Evolutionary conservation across 2,329 filamentous ascomycete species (phyloP), one percentile per base, ranked within the genome.

Genomic region (Pseudophaeomoniella oleicola): DNA sequence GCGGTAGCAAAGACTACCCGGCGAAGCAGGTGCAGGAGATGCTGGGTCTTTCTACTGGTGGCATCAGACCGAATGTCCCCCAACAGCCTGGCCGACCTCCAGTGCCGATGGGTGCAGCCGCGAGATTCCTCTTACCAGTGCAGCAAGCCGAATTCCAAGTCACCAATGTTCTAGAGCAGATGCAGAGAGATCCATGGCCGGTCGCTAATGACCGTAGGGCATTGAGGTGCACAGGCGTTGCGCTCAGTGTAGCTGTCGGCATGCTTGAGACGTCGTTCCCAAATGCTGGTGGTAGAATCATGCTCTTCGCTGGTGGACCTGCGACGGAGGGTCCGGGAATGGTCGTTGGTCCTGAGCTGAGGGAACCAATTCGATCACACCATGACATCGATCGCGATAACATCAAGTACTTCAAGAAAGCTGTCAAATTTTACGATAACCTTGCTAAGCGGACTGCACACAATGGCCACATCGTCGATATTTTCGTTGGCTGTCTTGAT

Each of bases 371-470:
- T 46, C 81, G 90, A 53, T 96, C 88, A 30, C 90, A 98, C 62
- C 90, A 98, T 60, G 90, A 98, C 52, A 98, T 98, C 58, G 90
- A 98, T 56, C 78, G 87, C 39, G 90, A 98, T 60, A 94, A 94
- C 57, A 93, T 94, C 64, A 98, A 98, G 61, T 94, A 96, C 63
- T 96, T 93, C 66, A 98, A 98, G 71, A 98, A 98, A 64, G 90
- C 90, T 15, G 63, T 94, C 35, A 98, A 96, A 78, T 96, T 94
- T 59, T 98, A 96, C 57, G 90, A 98, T 44, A 81, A 75, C 44
- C 72, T 98, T 31, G 87, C 90, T 4, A 96, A 96, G 63, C 76
- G 90, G 41, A 85, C 86, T 14, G 84, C 90, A 11, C 87, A 96
- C 59, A 98, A 98, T 50, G 88, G 90, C 15, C 90, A 98, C 54